Evolutionary conservation across 1,284 basidiomycete genomes (phyloP).

Genomic region (Marasmius sp.): DNA sequence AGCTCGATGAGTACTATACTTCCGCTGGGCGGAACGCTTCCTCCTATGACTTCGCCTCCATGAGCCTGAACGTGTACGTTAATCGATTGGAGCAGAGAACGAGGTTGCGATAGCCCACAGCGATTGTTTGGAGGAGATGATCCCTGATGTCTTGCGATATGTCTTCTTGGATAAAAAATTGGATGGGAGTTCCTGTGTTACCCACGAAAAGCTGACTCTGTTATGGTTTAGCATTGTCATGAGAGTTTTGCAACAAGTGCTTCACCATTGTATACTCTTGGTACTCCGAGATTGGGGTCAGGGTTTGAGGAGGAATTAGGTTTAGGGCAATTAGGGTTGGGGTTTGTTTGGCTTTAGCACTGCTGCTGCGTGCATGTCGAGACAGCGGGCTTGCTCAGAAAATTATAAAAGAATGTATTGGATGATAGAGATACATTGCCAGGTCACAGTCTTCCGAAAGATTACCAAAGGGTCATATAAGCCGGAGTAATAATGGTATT

Average conservation of each 20-base stretch:
- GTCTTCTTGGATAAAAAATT: constrained; percentile 81
- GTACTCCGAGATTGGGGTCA: constrained; percentile 2
- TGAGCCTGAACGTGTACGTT: constrained; percentile 42
- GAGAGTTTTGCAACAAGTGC: not conserved
- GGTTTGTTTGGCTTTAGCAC: not conserved
- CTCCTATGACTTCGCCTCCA: constrained; percentile 61
- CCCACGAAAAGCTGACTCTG: constrained; percentile 55
- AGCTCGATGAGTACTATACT: constrained; percentile 73
- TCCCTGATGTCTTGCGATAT: constrained; percentile 65
- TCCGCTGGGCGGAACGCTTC: constrained; percentile 70
- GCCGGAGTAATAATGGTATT: not conserved
- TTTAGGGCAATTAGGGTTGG: not conserved
- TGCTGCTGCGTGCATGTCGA: too few species aligned
- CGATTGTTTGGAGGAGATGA: constrained; percentile 67
- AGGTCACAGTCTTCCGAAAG: not conserved
- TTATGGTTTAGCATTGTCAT: not conserved
- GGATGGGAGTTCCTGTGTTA: constrained; percentile 59
- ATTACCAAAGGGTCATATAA: not conserved
- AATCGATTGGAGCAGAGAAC: not conserved
- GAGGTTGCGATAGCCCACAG: constrained; percentile 39
- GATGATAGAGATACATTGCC: not conserved
- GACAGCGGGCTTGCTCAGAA: not conserved
- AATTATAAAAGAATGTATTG: not conserved
- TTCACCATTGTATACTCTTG: not conserved
- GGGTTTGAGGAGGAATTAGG: not conserved